Evolutionary conservation across 2,329 filamentous ascomycete species (phyloP).

Genomic region (Didymella pomorum): DNA sequence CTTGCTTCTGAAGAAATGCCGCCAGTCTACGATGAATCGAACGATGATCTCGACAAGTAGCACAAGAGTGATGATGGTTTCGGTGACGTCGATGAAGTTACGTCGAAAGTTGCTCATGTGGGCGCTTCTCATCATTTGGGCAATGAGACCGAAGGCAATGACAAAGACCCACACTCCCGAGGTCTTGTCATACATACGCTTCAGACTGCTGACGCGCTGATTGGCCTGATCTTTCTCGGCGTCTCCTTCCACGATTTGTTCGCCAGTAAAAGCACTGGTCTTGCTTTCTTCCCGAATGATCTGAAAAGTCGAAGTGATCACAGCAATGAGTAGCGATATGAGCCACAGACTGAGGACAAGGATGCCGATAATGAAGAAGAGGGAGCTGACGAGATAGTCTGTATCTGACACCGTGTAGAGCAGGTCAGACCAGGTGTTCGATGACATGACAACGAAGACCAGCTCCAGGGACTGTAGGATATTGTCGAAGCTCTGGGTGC

Average conservation of each 20-base stretch:
- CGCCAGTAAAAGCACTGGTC: slow-evolving; percentile 87
- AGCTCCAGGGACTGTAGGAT: slow-evolving; percentile 90
- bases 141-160: slow-evolving; percentile 81
- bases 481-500: slow-evolving; percentile 93
- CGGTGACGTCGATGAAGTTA: slow-evolving; percentile 73
- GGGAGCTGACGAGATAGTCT: slow-evolving; percentile 84
- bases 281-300: slow-evolving; percentile 97
- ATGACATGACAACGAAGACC: slow-evolving; percentile 98
- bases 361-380: slow-evolving; percentile 77
- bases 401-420: slow-evolving; percentile 94
- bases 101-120: slow-evolving; percentile 70
- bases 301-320: slow-evolving; percentile 98
- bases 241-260: slow-evolving; percentile 61
- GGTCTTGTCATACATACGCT: slow-evolving; percentile 77
- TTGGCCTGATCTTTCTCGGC: slow-evolving; percentile 45
- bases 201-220: slow-evolving; percentile 62
- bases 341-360: slow-evolving; percentile 97
- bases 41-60: slow-evolving; percentile 84
- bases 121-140: slow-evolving; percentile 79
- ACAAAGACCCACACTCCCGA: slow-evolving; percentile 79
- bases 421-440: slow-evolving; percentile 93
- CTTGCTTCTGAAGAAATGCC: slow-evolving; percentile 75
- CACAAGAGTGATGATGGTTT: slow-evolving; percentile 78
- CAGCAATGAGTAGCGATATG: slow-evolving; percentile 91
- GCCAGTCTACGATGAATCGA: slow-evolving; percentile 80